Evolutionary conservation across 768 basidiomycete species (phyloP), one percentile per base, ranked within the genome.

Genomic region (Tulasnella calospora): DNA sequence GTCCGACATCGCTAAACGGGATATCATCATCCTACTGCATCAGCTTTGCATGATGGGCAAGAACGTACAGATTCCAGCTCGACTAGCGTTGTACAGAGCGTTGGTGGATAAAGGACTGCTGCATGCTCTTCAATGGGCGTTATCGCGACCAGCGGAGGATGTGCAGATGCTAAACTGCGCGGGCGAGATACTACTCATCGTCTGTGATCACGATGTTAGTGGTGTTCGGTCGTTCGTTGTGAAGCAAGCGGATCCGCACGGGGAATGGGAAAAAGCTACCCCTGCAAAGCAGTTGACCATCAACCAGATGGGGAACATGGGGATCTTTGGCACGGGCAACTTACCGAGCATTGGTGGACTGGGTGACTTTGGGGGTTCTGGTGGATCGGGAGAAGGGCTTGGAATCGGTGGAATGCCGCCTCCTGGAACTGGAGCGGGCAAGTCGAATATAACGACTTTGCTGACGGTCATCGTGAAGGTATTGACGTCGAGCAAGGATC

Each of bases 41-140:
- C 95, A 98, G 81, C 89, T 98, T 12, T 94, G 94, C 82, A 88
- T 92, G 78, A 96, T 99, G 94, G 96, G 94, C 79, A 99, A 99
- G 88, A 96, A 95, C 82, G 92, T 98, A 12, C 97, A 98, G 83
- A 87, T 98, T 23, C 92, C 93, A 21, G 89, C 92, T 21, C 92
- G 98, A 47, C 88, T 96, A 83, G 86, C 89, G 2, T 89, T 99
- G 13, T 99, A 97, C 85, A 91, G 95, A 71, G 88, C 90, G 10
- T 88, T 99, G 33, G 90, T 96, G 73, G 95, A 98, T 80, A 89
- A 92, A 8, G 97, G 95, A 1, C 88, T 99, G 67, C 86, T 99
- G 2, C 92, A 92, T 80, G 93, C 93, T n/a, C 90, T 96, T 19
- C 94, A 98, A 82, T 97, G 95, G 94, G 95, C 95, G 0, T 88